Base-by-base conservation (phyloP, 2,329 filamentous ascomycete genomes). In the Hypoxylon sp. region DNA sequence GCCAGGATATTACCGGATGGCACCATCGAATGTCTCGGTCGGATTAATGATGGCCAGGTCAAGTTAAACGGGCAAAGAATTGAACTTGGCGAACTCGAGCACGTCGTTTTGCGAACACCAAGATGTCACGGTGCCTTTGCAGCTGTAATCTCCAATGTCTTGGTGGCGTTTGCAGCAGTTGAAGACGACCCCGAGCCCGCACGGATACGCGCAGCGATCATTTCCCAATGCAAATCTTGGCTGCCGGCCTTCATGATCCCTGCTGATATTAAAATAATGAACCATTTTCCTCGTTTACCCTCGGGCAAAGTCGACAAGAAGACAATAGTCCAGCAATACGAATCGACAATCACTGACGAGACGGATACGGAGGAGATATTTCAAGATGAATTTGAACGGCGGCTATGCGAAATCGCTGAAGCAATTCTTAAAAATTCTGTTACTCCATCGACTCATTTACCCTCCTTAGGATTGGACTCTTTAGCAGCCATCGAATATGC, bases 191-290 rank as follows among this genome's bases (percentile, higher is more conserved):
- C 49, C 1, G 38, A 42, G 7, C 20, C 38, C 15, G 57, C 63
- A 4, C 64, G 67, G 4, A 62, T 75, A 50, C 73, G 71, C 12
- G 69, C 67, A 23, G 67, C 69, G 19, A 73, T 96, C 7, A 64
- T 81, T 21, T 66, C 76, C 11, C 80, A 76, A 3, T 96, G 90
- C 69, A 78, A 77, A 40, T 77, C 78, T 40, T 96, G 91, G 90
- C 77, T 97, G 1, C 90, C 91, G 0, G 76, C 78, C 3, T 94
- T 87, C 66, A 96, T 96, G 92, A 73, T 95, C 1, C 92, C 92
- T 0, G 80, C 81, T 3, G 88, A 95, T 54, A 73, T 95, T 16
- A 69, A 90, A 0, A 64, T 88, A 1, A 72, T 88, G 55, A 60
- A 77, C 0, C 74, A 79, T 6, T 86, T 96, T 47, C 91, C 91